Conservation (phyloP, 176 grass and related monocot species). For the Calamus simplicifolius region DNA sequence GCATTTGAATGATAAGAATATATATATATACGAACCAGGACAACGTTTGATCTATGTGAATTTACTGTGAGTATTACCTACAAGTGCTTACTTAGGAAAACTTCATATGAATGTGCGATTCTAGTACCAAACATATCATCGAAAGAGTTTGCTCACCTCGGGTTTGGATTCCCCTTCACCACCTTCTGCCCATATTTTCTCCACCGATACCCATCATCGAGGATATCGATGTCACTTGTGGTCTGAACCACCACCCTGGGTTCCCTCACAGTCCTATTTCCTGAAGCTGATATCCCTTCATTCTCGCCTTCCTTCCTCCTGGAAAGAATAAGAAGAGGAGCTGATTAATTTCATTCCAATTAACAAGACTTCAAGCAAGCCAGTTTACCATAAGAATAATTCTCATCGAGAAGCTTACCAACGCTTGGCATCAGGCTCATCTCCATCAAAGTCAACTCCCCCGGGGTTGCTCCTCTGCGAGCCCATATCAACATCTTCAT, state of each 20-base stretch:
- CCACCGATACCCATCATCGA: conserved; percentile 10
- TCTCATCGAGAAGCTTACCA: background rate
- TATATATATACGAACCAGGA: no score
- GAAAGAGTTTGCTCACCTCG: background rate
- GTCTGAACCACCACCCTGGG: conserved; percentile 14
- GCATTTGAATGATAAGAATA: background rate
- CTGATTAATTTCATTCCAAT: no score
- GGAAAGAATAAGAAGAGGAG: background rate
- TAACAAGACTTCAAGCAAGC: no score
- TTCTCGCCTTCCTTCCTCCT: conserved; percentile 10
- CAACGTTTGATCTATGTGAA: no score
- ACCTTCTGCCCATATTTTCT: conserved; percentile 19
- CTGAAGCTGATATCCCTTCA: background rate
- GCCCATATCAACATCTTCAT: background rate
- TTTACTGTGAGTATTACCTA: no score
- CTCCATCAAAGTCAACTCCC: background rate
- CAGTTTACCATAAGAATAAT: no score
- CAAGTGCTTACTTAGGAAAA: no score
- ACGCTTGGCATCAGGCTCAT: conserved; percentile 10
- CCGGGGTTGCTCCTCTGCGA: conserved; percentile 4
- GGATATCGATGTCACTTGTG: conserved; percentile 10
- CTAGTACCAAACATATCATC: background rate
- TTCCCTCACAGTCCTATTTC: conserved; percentile 10
- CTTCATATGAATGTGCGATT: no score
- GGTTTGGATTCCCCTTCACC: conserved; percentile 16